Evolutionary conservation across 2,329 filamentous ascomycete species (phyloP).

Genomic region (Aspergillus pseudoviridinutans): DNA sequence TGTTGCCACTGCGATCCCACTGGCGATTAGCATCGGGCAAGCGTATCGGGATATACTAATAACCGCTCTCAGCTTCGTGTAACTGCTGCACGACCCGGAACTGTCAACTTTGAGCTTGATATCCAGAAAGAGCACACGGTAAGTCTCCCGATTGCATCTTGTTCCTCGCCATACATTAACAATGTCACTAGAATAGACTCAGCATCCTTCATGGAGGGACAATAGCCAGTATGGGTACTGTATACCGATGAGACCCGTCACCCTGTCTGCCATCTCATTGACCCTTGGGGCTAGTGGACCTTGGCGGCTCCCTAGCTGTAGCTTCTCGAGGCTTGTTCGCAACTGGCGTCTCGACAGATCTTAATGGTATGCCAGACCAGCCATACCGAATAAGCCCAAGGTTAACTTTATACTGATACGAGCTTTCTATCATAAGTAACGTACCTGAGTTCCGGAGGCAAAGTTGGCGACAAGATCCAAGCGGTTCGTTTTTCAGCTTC

Average conservation of each 20-base stretch:
- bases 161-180: conserved; percentile 1
- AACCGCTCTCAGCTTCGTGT: conserved; percentile 50
- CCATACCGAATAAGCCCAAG: neutral
- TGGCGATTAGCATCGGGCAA: neutral
- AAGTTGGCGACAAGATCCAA: conserved; percentile 56
- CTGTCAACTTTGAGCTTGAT: conserved; percentile 62
- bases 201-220: conserved; percentile 65
- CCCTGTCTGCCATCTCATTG: neutral
- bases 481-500: conserved; percentile 38
- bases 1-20: neutral
- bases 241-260: neutral
- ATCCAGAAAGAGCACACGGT: conserved; percentile 64
- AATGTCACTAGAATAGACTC: conserved; percentile 53
- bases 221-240: conserved; percentile 56
- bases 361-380: conserved; percentile 48
- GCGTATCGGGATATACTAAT: conserved; percentile 6
- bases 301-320: conserved; percentile 63
- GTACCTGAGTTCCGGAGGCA: conserved; percentile 61
- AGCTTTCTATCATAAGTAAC: conserved; percentile 46
- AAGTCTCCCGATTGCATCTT: conserved; percentile 15
- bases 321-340: conserved; percentile 62
- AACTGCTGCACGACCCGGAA: conserved; percentile 57
- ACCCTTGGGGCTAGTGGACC: conserved; percentile 48
- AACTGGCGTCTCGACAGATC: conserved; percentile 64
- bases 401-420: conserved; percentile 1